phyloP scores from a whole-genome alignment of 768 basidiomycete genomes.

The Cyathus striatus region DNA sequence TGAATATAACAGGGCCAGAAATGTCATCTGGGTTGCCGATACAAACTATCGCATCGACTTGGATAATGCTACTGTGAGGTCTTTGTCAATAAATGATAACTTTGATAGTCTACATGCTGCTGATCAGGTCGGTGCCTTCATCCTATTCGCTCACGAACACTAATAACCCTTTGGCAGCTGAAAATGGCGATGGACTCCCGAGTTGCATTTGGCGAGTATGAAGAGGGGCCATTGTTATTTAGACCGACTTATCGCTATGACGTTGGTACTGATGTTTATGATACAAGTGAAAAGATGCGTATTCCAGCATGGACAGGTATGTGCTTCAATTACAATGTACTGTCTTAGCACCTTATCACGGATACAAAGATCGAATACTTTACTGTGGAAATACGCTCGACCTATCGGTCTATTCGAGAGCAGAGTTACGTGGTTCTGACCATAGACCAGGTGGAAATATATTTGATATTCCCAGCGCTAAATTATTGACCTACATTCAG shows the following conservation, averaged over 20 bases:
- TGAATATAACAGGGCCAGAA: constrained; percentile 39
- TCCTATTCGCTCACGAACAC: not conserved
- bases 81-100: constrained; percentile 57
- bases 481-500: constrained; percentile 31
- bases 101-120: constrained; percentile 71
- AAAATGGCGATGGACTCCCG: constrained; percentile 63
- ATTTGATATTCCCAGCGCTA: constrained; percentile 2
- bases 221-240: constrained; percentile 90
- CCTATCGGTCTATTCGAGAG: constrained; percentile 73
- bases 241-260: constrained; percentile 94
- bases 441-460: constrained; percentile 78
- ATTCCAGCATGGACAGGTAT: constrained; percentile 97
- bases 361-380: constrained; percentile 79
- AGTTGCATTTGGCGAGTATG: constrained; percentile 77
- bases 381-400: constrained; percentile 73
- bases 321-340: not conserved
- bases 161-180: constrained; percentile 41
- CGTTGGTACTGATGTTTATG: constrained; percentile 78
- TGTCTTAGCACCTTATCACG: not conserved
- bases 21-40: constrained; percentile 92
- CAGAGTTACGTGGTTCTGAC: constrained; percentile 88
- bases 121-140: constrained; percentile 68
- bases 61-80: constrained; percentile 74
- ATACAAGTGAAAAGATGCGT: constrained; percentile 93
- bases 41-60: constrained; percentile 93